A percentile compares a stretch with the other conserved stretches of the same genome.
These are phyloP conservation scores for Monosporascus ibericus DNA, from an alignment of 2,329 filamentous ascomycete species.

Conservation along the genomic window DNA sequence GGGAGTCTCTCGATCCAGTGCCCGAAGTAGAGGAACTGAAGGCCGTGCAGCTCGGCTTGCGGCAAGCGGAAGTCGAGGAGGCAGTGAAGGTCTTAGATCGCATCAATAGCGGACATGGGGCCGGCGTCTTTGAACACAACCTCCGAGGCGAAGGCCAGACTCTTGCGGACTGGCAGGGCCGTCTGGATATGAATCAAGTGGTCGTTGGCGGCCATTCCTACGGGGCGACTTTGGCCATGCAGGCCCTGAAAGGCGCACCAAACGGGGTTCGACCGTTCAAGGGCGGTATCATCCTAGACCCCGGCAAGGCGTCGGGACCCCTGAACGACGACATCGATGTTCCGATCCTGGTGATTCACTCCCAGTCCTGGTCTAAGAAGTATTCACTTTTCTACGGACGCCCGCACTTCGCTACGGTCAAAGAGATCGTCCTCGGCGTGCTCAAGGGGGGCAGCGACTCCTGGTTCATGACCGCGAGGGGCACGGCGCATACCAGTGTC, in stretches of 20 bases:
- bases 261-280: conserved; percentile 39
- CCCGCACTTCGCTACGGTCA: conserved; percentile 59
- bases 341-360: conserved; percentile 57
- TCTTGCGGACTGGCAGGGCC: conserved; percentile 43
- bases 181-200: conserved; percentile 49
- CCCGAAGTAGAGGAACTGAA: conserved; percentile 32
- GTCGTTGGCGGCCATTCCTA: conserved; percentile 59
- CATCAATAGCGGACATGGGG: conserved; percentile 35
- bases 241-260: conserved; percentile 47
- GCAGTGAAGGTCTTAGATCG: conserved; percentile 33
- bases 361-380: conserved; percentile 57
- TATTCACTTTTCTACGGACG: conserved; percentile 54
- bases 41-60: conserved; percentile 41
- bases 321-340: conserved; percentile 54
- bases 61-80: conserved; percentile 44
- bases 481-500: conserved; percentile 56
- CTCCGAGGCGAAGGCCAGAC: conserved; percentile 39
- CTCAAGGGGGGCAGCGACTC: conserved; percentile 36
- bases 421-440: conserved; percentile 44
- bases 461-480: conserved; percentile 50
- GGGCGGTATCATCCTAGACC: conserved; percentile 58
- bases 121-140: conserved; percentile 32
- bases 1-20: conserved; percentile 23
- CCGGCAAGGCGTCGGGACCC: conserved; percentile 57
- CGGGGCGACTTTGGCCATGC: conserved; percentile 58